Percentiles rank a stretch among this genome's conserved stretches.
Evolutionary conservation across 768 basidiomycete species (phyloP).

Genomic region (Lactarius tabidus): DNA sequence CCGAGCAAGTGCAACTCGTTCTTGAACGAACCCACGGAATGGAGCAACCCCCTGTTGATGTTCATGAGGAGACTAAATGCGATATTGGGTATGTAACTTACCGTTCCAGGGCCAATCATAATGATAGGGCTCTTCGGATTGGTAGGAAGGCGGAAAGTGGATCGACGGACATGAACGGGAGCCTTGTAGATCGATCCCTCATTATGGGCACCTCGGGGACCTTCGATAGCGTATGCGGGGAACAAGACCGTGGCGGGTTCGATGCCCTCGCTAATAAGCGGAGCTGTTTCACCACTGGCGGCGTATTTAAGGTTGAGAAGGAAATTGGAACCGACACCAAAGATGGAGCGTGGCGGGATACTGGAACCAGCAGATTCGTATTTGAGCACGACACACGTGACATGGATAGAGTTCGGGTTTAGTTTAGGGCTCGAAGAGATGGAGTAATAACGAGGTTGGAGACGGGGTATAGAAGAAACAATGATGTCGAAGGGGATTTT

Average conservation of each 20-base stretch:
- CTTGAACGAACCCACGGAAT: slow-evolving; percentile 98
- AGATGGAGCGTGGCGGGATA: slow-evolving; percentile 62
- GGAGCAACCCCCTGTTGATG: slow-evolving; percentile 86
- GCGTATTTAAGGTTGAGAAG: slow-evolving; percentile 87
- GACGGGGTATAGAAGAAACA: slow-evolving; percentile 86
- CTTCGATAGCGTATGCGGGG: slow-evolving; percentile 83
- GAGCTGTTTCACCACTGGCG: slow-evolving; percentile 51
- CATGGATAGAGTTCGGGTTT: slow-evolving; percentile 83
- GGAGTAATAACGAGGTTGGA: slow-evolving; percentile 97
- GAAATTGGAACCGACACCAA: slow-evolving; percentile 94
- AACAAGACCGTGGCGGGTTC: slow-evolving; percentile 40
- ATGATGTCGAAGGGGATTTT: slow-evolving; percentile 95
- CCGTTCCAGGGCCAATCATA: slow-evolving; percentile 98
- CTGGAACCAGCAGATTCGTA: slow-evolving; percentile 67
- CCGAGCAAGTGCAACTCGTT: slow-evolving; percentile 92
- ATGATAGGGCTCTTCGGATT: slow-evolving; percentile 98
- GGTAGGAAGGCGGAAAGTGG: slow-evolving; percentile 95
- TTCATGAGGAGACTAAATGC: slow-evolving; percentile 13
- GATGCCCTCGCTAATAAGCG: slow-evolving; percentile 37
- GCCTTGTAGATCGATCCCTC: slow-evolving; percentile 69
- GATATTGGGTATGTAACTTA: slow-evolving; percentile 41
- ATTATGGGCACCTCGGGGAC: slow-evolving; percentile 84
- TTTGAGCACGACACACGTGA: slow-evolving; percentile 93
- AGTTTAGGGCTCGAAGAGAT: slow-evolving; percentile 97
- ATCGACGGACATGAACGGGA: slow-evolving; percentile 91